Evolutionary conservation across 2,329 filamentous ascomycete genomes (phyloP), one percentile per base, ranked within the genome.

Genomic region (Sporothrix curviconia): DNA sequence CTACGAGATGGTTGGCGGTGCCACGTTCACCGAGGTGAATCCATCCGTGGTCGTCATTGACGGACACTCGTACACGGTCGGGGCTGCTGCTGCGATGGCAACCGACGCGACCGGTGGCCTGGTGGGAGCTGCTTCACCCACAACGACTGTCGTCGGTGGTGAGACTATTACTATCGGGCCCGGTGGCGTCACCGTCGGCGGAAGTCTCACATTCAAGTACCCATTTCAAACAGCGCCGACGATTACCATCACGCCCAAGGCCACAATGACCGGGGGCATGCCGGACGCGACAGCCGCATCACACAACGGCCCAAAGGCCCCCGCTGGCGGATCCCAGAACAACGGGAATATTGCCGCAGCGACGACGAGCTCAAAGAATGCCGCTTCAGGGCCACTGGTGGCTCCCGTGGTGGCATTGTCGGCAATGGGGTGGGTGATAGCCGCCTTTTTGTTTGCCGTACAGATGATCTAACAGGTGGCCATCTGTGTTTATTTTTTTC

Each of bases 31-130:
- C 15, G 72, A 77, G 62, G 63, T 81, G 8, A 75, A 74, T n/a
- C 67, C 75, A 1, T 77, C 74, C 3, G 68, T 75, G 12, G 73
- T 79, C 1, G 72, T 84, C 28, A 70, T 86, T 50, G 69, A 72
- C 36, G 76, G 76, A 34, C 69, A 69, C 3, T 81, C 76, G 0
- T 82, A 80, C 62, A 78, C 75, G 1, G 67, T 84, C 50, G 79
- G 79, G 0, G 71, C 76, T 0, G 72, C 71, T 11, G n/a, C n/a
- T n/a, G n/a, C n/a, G n/a, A n/a, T n/a, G n/a, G 69, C 79, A 14
- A 68, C 82, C 3, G 67, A 68, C 4, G 69, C 79, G 37, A 71
- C 72, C 15, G 75, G 74, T 4, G 65, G 66, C 0, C 69, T 15
- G 14, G 78, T 61, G 79, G 71, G 7, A 62, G 79, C 24, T 8